phyloP scores from a whole-genome alignment of 139 green algal species.

The Chlamydomonas eustigma region DNA sequence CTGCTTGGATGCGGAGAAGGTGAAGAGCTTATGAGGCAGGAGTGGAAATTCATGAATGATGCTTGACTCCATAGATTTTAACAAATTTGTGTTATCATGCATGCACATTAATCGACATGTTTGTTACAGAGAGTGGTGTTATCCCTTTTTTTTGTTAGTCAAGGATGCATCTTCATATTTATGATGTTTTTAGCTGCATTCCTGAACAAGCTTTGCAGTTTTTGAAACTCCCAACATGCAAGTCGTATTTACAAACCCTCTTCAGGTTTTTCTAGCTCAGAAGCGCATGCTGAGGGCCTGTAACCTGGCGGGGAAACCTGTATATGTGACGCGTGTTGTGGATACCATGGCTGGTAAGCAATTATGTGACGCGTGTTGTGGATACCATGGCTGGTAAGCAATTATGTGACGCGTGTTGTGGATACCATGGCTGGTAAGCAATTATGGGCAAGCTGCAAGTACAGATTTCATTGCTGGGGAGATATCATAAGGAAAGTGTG shows the following conservation, averaged over 20 bases:
- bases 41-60: neutral
- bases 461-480: too few relatives aligned
- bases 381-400: conserved; percentile 92
- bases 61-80: too few relatives aligned
- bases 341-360: conserved; percentile 92
- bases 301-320: conserved; percentile 76
- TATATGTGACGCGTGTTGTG: conserved; percentile 81
- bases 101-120: too few relatives aligned
- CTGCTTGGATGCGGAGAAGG: conserved; percentile 71
- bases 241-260: too few relatives aligned
- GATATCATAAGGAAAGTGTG: too few relatives aligned
- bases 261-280: conserved; percentile 53
- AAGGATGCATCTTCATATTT: too few relatives aligned
- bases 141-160: too few relatives aligned
- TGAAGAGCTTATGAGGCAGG: too few relatives aligned
- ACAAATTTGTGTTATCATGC: too few relatives aligned
- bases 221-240: neutral
- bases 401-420: conserved; percentile 82
- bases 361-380: conserved; percentile 82
- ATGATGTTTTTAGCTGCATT: neutral
- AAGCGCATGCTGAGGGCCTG: conserved; percentile 55
- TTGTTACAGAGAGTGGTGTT: neutral
- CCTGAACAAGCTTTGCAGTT: neutral
- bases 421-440: conserved; percentile 92
- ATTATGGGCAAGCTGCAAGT: too few relatives aligned